Conservation (phyloP, 257 asterid species). For the Striga asiatica region DNA sequence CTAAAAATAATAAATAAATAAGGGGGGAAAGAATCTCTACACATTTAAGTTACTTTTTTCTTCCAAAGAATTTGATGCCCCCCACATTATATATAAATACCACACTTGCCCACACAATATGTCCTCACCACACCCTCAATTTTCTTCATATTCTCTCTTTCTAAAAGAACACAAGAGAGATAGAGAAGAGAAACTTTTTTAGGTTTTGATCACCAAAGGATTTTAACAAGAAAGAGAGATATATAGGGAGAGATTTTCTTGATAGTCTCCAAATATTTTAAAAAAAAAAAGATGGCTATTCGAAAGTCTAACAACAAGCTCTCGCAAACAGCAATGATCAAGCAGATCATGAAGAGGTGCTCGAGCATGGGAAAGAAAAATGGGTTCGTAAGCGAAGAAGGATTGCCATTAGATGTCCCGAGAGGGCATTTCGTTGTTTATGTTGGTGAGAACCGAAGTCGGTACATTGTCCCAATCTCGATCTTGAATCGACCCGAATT, state of each 20-base stretch:
- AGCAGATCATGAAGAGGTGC: slow-evolving; percentile 43
- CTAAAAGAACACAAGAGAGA: not conserved
- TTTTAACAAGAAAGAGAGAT: no score
- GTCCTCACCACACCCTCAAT: slow-evolving; percentile 21
- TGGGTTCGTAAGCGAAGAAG: slow-evolving; percentile 25
- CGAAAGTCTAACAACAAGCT: slow-evolving; percentile 29
- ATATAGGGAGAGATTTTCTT: no score
- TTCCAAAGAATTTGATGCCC: no score
- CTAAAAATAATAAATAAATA: no score
- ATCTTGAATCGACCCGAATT: slow-evolving; percentile 30
- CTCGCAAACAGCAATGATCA: slow-evolving; percentile 41
- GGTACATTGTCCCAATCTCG: slow-evolving; percentile 42
- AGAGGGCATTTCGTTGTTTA: slow-evolving; percentile 51
- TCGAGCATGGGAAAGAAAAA: slow-evolving; percentile 37
- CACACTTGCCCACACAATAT: slow-evolving; percentile 15
- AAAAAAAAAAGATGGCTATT: slow-evolving; percentile 23
- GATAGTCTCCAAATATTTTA: no score
- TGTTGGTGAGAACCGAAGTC: slow-evolving; percentile 37
- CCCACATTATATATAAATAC: slow-evolving; percentile 20
- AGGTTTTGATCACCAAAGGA: not conserved
- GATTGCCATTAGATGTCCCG: slow-evolving; percentile 46
- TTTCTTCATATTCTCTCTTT: not conserved
- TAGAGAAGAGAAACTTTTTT: not conserved
- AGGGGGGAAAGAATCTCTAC: not conserved
- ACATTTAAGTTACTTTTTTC: slow-evolving; percentile 10